Evolutionary conservation across 2,329 filamentous ascomycete species (phyloP), one percentile per base, ranked within the genome.

Genomic region (Apiospora arundinis): DNA sequence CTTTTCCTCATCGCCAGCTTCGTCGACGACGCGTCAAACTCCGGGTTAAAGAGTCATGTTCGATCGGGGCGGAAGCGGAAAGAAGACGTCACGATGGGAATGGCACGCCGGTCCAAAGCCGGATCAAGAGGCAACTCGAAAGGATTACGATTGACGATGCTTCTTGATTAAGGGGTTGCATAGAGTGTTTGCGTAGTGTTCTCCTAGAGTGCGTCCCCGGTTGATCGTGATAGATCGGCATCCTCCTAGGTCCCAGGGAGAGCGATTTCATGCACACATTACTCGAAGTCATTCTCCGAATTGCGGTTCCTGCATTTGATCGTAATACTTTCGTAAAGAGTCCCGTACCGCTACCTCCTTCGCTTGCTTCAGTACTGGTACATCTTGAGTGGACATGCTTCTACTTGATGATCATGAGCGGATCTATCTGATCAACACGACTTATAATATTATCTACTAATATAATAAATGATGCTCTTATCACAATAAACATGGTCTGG

Each of bases 11-110:
- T n/a, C 18, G 11, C 32, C 8, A 11, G 56, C 37, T 63, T 48
- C 45, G 42, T 45, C 42, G 42, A 45, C 42, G 56, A 63, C 56
- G 28, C 56, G 56, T 63, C 56, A 2, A 63, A 40, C 32, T 18
- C 18, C 56, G 5, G 28, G 21, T 12, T 14, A 12, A 63, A 63
- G 56, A 63, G 56, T 63, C 56, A 63, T 63, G 56, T 63, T 63
- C 32, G 32, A n/a, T 40, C 32, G 32, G 28, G 18, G 28, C 28
- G 32, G 4, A 37, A n/a, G 52, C 2, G 28, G 18, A 4, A 18
- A 14, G 56, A 14, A 40, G 56, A 63, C 56, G 56, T 63, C 56
- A 63, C 56, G 32, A 63, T 63, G n/a, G 14, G 32, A 8, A 32
- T 40, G 3, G 21, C 32, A 5, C 4, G 32, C 12, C 18, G 56